phyloP scores from a whole-genome alignment of 2,329 filamentous ascomycete genomes.

The Pseudocercospora fijiensis region DNA sequence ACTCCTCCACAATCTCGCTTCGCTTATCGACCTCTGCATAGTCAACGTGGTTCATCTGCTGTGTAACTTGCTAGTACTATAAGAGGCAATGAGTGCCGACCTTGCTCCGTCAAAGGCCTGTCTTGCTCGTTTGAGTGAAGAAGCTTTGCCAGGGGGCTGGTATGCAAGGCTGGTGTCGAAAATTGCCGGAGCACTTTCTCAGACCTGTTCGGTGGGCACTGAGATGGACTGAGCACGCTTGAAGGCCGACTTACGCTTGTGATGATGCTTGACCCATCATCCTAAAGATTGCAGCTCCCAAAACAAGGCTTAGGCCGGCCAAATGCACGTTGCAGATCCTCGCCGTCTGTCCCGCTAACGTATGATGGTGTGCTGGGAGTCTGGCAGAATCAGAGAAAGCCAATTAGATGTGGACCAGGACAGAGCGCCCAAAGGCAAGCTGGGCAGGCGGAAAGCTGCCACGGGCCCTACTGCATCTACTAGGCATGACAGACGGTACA shows the following conservation, averaged over 20 bases:
- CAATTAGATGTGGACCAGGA: neutral
- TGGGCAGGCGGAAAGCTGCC: neutral
- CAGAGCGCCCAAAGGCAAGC: neutral
- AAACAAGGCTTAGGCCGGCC: neutral
- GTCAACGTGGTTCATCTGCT: neutral
- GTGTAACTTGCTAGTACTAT: neutral
- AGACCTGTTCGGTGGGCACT: neutral
- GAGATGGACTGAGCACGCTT: neutral
- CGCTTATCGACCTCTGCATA: neutral
- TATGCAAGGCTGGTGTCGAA: neutral
- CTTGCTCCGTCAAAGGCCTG: neutral
- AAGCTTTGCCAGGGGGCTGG: neutral
- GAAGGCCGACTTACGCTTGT: neutral
- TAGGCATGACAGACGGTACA: neutral
- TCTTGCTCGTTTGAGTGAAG: neutral
- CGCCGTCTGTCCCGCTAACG: neutral
- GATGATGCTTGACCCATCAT: neutral
- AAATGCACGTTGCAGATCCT: neutral
- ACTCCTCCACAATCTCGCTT: neutral
- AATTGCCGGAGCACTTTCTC: neutral
- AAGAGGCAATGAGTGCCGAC: neutral
- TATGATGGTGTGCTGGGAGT: neutral
- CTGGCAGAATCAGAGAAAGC: neutral
- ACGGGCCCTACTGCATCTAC: conserved; percentile 1
- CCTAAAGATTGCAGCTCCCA: neutral